A percentile compares a stretch with the other conserved stretches of the same genome.
These are phyloP conservation scores for Albatrellus ellisii DNA, from an alignment of 768 basidiomycete species.

Conservation along the genomic window DNA sequence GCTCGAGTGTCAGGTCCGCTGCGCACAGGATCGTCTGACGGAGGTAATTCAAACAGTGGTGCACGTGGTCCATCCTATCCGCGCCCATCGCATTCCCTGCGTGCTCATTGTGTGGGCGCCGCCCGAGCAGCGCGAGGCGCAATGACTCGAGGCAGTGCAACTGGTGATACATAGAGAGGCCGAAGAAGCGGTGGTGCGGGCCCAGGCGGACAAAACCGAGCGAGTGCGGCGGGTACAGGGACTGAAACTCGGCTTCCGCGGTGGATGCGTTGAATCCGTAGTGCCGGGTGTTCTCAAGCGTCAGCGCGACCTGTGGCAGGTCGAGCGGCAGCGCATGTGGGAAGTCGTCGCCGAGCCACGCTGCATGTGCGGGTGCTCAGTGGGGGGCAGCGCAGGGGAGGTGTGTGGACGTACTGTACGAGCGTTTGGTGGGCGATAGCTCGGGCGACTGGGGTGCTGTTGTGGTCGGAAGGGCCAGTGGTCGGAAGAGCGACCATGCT, in stretches of 20 bases:
- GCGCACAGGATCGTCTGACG: constrained; percentile 21
- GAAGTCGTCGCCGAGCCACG: background rate
- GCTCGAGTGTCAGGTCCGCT: constrained; percentile 21
- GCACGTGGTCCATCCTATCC: constrained; percentile 15
- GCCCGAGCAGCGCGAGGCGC: constrained; percentile 15
- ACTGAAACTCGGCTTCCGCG: background rate
- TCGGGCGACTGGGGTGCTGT: background rate
- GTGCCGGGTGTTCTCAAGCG: background rate
- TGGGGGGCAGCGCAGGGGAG: background rate
- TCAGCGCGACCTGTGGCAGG: background rate
- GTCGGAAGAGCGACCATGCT: background rate
- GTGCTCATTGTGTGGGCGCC: background rate
- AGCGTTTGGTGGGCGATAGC: background rate
- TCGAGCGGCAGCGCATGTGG: background rate
- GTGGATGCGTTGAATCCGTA: background rate
- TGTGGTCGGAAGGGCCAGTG: background rate
- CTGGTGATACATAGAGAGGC: constrained; percentile 22
- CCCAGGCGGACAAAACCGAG: background rate
- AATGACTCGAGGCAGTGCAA: constrained; percentile 22
- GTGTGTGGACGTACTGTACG: background rate
- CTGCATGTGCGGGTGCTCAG: background rate
- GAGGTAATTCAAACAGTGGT: constrained; percentile 23
- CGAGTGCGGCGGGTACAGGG: background rate
- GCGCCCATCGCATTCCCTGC: constrained; percentile 1
- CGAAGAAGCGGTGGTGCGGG: constrained; percentile 3